Evolutionary conservation across 192 early-diverging fungal genomes (phyloP).

Genomic region (Podila horticola): DNA sequence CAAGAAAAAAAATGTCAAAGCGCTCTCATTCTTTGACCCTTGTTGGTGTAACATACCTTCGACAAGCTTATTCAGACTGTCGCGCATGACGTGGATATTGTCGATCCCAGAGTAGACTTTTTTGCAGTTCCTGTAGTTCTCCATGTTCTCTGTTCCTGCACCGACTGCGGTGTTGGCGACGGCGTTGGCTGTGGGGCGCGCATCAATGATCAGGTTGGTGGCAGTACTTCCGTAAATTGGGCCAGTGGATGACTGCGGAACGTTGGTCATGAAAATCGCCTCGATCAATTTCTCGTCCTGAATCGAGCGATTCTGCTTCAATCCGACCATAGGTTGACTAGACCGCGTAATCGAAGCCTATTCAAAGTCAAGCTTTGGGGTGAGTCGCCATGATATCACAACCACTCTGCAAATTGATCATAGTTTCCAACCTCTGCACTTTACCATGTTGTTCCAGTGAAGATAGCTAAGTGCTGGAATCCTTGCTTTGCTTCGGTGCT

Average conservation of each 20-base stretch:
- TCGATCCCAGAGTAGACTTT: slow-evolving; percentile 93
- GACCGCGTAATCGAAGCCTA: slow-evolving; percentile 91
- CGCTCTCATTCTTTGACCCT: not conserved
- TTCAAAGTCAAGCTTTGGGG: not conserved
- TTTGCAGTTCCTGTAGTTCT: slow-evolving; percentile 91
- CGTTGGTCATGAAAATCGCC: slow-evolving; percentile 82
- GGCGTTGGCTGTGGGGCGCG: slow-evolving; percentile 94
- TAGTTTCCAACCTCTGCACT: too few relatives aligned
- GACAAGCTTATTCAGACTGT: slow-evolving; percentile 82
- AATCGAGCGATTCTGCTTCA: slow-evolving; percentile 93
- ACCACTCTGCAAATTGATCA: not conserved
- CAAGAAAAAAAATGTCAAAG: not conserved
- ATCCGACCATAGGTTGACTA: slow-evolving; percentile 95
- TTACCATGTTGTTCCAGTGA: slow-evolving; percentile 81
- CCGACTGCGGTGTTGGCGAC: slow-evolving; percentile 92
- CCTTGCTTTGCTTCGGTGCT: slow-evolving; percentile 90
- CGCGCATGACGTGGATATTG: slow-evolving; percentile 98
- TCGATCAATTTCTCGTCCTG: slow-evolving; percentile 98
- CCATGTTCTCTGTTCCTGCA: slow-evolving; percentile 94
- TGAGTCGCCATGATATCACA: not conserved
- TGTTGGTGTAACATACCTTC: slow-evolving; percentile 69
- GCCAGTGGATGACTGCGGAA: slow-evolving; percentile 54
- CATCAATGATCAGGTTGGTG: slow-evolving; percentile 92
- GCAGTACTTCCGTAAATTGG: slow-evolving; percentile 63
- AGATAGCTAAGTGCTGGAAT: slow-evolving; percentile 92